Evolutionary conservation across 2,329 filamentous ascomycete species (phyloP).

Genomic region (Cladophialophora immunda): DNA sequence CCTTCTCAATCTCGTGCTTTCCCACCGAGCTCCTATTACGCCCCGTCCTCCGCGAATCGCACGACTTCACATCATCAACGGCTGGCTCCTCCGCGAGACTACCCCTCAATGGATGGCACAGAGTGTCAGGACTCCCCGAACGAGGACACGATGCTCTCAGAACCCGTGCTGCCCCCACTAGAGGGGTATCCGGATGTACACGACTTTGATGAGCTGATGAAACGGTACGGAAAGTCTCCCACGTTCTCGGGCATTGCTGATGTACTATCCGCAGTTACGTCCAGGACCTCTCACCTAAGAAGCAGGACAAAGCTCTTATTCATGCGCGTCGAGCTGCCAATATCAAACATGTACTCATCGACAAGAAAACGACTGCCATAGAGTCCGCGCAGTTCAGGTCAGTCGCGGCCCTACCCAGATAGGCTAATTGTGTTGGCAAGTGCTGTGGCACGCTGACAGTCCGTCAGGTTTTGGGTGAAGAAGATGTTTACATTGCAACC

Average conservation of each 20-base stretch:
- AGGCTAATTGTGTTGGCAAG: background rate
- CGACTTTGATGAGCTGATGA: constrained; percentile 57
- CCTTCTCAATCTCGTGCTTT: constrained; percentile 45
- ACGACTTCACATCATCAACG: constrained; percentile 46
- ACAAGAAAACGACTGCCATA: constrained; percentile 60
- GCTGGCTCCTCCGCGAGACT: constrained; percentile 46
- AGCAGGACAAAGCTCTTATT: constrained; percentile 62
- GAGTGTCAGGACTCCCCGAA: constrained; percentile 57
- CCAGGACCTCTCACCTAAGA: constrained; percentile 59
- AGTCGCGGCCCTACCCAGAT: background rate
- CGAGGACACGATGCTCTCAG: constrained; percentile 53
- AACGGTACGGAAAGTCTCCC: constrained; percentile 45
- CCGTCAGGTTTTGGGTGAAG: constrained; percentile 60
- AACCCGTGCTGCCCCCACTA: constrained; percentile 53
- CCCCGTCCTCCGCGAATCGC: constrained; percentile 46
- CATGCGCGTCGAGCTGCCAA: constrained; percentile 58
- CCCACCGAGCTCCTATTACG: constrained; percentile 43
- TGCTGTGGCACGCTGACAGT: background rate
- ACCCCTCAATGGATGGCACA: constrained; percentile 48
- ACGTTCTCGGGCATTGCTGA: background rate
- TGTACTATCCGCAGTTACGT: constrained; percentile 52
- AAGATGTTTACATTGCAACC: constrained; percentile 61
- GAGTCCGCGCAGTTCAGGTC: constrained; percentile 62
- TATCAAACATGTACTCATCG: constrained; percentile 56
- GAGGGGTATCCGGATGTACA: constrained; percentile 57